phyloP scores from a whole-genome alignment of 768 basidiomycete species.

The Amanita fuliginea region DNA sequence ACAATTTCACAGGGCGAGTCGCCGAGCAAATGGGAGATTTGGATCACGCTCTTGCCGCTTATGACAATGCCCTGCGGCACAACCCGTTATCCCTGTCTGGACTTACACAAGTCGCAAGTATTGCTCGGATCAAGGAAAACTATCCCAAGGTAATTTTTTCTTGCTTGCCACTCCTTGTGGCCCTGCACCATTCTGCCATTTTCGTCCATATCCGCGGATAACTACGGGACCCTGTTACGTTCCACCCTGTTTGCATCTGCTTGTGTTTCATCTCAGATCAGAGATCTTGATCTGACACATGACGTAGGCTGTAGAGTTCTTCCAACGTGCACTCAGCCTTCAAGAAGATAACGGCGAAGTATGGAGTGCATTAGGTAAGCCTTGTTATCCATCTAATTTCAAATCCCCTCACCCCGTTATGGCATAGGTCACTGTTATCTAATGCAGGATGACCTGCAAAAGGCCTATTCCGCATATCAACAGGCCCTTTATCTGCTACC shows the following conservation, averaged over 20 bases:
- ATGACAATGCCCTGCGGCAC: slow-evolving; percentile 92
- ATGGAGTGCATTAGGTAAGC: slow-evolving; percentile 87
- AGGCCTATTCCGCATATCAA: slow-evolving; percentile 97
- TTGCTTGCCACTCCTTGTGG: slow-evolving; percentile 12
- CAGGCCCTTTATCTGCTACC: slow-evolving; percentile 94
- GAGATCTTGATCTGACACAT: slow-evolving; percentile 19
- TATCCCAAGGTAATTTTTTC: slow-evolving; percentile 72
- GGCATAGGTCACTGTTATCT: slow-evolving; percentile 87
- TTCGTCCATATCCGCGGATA: slow-evolving; percentile 27
- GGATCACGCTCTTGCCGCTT: slow-evolving; percentile 85
- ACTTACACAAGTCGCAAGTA: slow-evolving; percentile 89
- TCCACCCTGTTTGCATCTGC: slow-evolving; percentile 19
- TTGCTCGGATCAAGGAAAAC: slow-evolving; percentile 96
- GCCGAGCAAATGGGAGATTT: slow-evolving; percentile 94
- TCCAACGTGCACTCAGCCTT: slow-evolving; percentile 81
- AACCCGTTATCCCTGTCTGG: slow-evolving; percentile 87
- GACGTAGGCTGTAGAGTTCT: slow-evolving; percentile 90
- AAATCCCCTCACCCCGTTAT: slow-evolving; percentile 11
- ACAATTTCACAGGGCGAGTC: slow-evolving; percentile 60
- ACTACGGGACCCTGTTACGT: slow-evolving; percentile 16
- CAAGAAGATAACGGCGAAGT: slow-evolving; percentile 98
- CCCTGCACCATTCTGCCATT: slow-evolving; percentile 9
- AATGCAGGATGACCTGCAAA: slow-evolving; percentile 98
- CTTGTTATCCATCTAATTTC: slow-evolving; percentile 10
- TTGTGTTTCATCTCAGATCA: slow-evolving; percentile 20